These are phyloP conservation scores for Aspergillus ostianus DNA, from an alignment of 495 filamentous ascomycete genomes.

Conservation along the genomic window DNA sequence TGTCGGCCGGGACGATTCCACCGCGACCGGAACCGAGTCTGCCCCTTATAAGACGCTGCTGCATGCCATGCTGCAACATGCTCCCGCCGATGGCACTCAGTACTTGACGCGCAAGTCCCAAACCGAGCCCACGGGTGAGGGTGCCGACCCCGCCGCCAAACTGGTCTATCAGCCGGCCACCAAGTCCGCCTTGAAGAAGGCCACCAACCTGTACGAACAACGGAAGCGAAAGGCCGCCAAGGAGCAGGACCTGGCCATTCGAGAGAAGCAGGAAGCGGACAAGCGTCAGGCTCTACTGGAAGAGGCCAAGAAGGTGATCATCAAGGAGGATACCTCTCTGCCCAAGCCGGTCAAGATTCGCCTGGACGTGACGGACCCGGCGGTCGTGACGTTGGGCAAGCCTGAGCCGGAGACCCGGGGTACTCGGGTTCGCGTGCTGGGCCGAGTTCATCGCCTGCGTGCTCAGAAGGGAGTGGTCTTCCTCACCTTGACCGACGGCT, in stretches of 20 bases:
- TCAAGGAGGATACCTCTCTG: constrained; percentile 77
- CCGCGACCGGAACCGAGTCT: constrained; percentile 64
- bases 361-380: constrained; percentile 62
- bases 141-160: constrained; percentile 45
- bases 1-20: constrained; percentile 66
- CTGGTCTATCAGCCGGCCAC: constrained; percentile 77
- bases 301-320: constrained; percentile 82
- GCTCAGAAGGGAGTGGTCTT: constrained; percentile 87
- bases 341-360: constrained; percentile 75
- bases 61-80: constrained; percentile 72
- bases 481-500: constrained; percentile 83
- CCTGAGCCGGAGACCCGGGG: constrained; percentile 55
- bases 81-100: constrained; percentile 54
- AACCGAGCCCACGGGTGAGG: constrained; percentile 61
- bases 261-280: constrained; percentile 70
- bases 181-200: constrained; percentile 82
- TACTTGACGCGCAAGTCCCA: constrained; percentile 70
- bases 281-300: constrained; percentile 67
- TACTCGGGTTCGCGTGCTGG: constrained; percentile 77
- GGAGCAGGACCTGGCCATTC: constrained; percentile 63
- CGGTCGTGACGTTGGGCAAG: constrained; percentile 59
- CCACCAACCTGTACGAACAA: constrained; percentile 64
- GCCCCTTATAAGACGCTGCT: constrained; percentile 78
- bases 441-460: constrained; percentile 81
- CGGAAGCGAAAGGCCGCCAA: constrained; percentile 77